Base-by-base conservation (phyloP, 1,284 basidiomycete species). In the Irpex sp. region DNA sequence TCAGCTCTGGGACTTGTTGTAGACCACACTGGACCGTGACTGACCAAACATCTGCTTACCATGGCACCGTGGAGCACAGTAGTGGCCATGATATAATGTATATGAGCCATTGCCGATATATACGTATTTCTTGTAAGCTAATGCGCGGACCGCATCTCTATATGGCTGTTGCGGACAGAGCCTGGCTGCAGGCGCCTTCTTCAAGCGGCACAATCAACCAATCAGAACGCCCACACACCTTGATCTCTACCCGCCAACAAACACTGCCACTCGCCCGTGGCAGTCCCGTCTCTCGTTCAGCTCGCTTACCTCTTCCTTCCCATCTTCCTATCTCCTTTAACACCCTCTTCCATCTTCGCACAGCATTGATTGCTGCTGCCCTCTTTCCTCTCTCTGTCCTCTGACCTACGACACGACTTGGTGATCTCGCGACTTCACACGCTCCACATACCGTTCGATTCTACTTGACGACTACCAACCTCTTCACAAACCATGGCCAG, bases 401-500 rank as follows among this genome's bases (percentile, higher is more conserved):
- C 57, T 53, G 33, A 47, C 49, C 26, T 26, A 26, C 26, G 26
- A 26, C 49, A 50, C 36, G 17, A 46, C 49, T 19, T 4, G 31
- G n/a, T 37, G 26, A 43, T 59, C 37, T 43, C 36, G 39, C 43
- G 62, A 63, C 63, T 60, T 50, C 58, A 46, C 59, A 50, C 49
- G 19, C 49, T 8, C 61, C 37, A 36, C 64, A 64, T 57, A 57
- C 59, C 39, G 60, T 66, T 66, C 62, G 64, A 63, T 62, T 61
- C 63, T 66, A 47, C 65, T 55, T 68, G 65, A 64, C 66, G 66
- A 61, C 69, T 71, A 67, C 71, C 63, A 67, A 59, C 67, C 63
- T 76, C 53, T 55, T 17, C 49, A 8, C 66, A 69, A 13, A 50
- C 49, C n/a, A 93, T 93, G 89, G 87, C 88, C 66, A 84, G 88